These are phyloP conservation scores for Colletotrichum melonis DNA, from an alignment of 2,329 filamentous ascomycete genomes.

Conservation along the genomic window DNA sequence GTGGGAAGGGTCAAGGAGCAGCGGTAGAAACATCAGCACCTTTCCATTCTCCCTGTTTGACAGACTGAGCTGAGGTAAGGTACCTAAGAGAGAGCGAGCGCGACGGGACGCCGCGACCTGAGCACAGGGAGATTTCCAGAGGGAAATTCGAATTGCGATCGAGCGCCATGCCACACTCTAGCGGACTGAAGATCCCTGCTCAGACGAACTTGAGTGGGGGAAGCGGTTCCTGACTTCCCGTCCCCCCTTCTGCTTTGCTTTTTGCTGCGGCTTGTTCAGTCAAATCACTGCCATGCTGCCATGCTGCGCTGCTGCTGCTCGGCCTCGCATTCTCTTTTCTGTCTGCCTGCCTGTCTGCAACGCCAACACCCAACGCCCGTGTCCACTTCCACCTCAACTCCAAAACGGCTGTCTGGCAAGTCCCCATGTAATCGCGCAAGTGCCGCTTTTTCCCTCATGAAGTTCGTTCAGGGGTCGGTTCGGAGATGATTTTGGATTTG, in stretches of 20 bases:
- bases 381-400: background rate
- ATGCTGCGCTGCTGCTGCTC: background rate
- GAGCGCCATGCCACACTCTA: conserved; percentile 27
- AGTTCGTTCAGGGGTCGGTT: background rate
- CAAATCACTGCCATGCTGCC: no score
- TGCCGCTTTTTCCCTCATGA: background rate
- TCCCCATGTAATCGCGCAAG: conserved; percentile 18
- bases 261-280: background rate
- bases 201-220: conserved; percentile 29
- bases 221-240: conserved; percentile 14
- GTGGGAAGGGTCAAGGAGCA: background rate
- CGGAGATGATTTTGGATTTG: conserved; percentile 8
- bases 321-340: background rate
- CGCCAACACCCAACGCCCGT: background rate
- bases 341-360: background rate
- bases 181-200: conserved; percentile 19
- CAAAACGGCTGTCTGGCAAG: background rate
- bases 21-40: background rate
- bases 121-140: conserved; percentile 13
- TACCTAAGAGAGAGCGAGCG: conserved; percentile 14
- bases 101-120: background rate
- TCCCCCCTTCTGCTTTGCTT: background rate
- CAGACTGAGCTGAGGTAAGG: no score
- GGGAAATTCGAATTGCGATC: conserved; percentile 35
- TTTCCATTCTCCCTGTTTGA: background rate